phyloP scores from a whole-genome alignment of 75 land plant species.

The Selaginella tamariscina region DNA sequence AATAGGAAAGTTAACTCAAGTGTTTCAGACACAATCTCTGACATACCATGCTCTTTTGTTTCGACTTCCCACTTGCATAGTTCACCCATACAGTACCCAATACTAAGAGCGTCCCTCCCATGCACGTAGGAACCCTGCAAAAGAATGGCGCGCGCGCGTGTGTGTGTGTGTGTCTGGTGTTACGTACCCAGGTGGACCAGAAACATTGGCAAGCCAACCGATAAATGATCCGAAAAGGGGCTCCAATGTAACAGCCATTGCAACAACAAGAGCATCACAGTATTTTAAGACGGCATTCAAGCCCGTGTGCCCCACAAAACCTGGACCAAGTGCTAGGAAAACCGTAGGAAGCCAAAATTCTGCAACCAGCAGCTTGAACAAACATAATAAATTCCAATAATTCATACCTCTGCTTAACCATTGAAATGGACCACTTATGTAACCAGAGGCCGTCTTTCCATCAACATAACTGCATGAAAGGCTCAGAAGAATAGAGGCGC shows the following conservation, averaged over 20 bases:
- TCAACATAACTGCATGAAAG: slow-evolving; percentile 13
- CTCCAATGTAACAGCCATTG: slow-evolving; percentile 24
- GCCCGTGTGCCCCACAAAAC: slow-evolving; percentile 29
- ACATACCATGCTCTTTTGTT: background rate
- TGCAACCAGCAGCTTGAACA: slow-evolving; percentile 15
- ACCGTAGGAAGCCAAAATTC: slow-evolving; percentile 18
- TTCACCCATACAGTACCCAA: slow-evolving; percentile 24
- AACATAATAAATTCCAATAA: background rate
- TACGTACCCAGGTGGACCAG: slow-evolving; percentile 22
- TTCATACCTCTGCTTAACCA: slow-evolving; percentile 23
- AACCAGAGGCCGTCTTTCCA: slow-evolving; percentile 13
- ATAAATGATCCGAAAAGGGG: slow-evolving; percentile 21
- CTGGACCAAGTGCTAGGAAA: slow-evolving; percentile 22
- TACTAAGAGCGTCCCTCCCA: slow-evolving; percentile 21
- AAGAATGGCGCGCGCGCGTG: background rate
- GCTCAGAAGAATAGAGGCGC: slow-evolving; percentile 16
- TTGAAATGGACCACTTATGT: slow-evolving; percentile 21
- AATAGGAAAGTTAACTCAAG: background rate
- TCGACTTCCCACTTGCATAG: slow-evolving; percentile 15
- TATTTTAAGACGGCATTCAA: slow-evolving; percentile 18
- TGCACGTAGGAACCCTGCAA: slow-evolving; percentile 19
- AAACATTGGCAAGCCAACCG: slow-evolving; percentile 18
- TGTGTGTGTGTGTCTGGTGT: background rate
- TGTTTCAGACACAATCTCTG: background rate
- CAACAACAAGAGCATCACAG: slow-evolving; percentile 15